These are phyloP conservation scores for Cajanus cajan DNA, from an alignment of 306 rosid genomes.

Conservation along the genomic window DNA sequence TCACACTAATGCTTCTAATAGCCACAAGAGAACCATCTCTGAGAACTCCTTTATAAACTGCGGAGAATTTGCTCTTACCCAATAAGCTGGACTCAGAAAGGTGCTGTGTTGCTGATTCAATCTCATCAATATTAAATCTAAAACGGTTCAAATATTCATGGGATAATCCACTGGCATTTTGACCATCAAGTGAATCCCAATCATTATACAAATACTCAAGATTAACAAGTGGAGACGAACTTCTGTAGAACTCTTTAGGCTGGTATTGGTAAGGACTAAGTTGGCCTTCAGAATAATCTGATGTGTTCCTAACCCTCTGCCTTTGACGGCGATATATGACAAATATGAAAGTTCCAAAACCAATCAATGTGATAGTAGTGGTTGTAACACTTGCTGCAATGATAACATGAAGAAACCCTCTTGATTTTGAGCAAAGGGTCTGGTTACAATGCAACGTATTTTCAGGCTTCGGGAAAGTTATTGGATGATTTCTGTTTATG, in stretches of 20 bases:
- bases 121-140: conserved; percentile 74
- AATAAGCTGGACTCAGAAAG: conserved; percentile 69
- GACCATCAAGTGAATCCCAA: conserved; percentile 66
- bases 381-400: conserved; percentile 49
- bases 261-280: conserved; percentile 58
- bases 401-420: conserved; percentile 40
- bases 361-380: conserved; percentile 37
- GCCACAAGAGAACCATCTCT: conserved; percentile 85
- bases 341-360: conserved; percentile 36
- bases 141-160: conserved; percentile 44
- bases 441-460: conserved; percentile 43
- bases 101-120: conserved; percentile 81
- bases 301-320: conserved; percentile 57
- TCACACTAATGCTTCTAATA: conserved; percentile 54
- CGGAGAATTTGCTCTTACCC: conserved; percentile 70
- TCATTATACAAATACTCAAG: conserved; percentile 64
- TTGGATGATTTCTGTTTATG: conserved; percentile 19
- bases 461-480: conserved; percentile 43
- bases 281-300: conserved; percentile 54
- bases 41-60: conserved; percentile 71
- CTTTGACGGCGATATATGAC: conserved; percentile 51
- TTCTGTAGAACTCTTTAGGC: conserved; percentile 53
- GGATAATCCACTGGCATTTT: conserved; percentile 44
- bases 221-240: conserved; percentile 78
- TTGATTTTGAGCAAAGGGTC: conserved; percentile 52